Conservation (phyloP, 2,329 filamentous ascomycete genomes). For the Dactylellina leptospora region DNA sequence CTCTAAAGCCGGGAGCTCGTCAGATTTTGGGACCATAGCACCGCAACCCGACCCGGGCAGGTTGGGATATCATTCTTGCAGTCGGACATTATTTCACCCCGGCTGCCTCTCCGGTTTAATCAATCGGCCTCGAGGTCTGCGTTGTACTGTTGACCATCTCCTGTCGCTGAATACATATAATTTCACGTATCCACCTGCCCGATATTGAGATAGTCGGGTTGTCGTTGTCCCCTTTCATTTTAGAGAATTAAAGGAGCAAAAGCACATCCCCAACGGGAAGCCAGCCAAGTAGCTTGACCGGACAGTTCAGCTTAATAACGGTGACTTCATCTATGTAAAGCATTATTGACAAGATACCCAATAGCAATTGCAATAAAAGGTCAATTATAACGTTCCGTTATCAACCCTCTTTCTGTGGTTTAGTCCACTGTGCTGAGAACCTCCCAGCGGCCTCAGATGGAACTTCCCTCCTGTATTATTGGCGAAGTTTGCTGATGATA, state of each 20-base stretch:
- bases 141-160: not conserved
- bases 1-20: constrained; percentile 34
- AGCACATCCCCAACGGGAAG: constrained; percentile 1
- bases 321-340: constrained; percentile 6
- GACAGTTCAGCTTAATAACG: constrained; percentile 17
- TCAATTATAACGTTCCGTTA: not conserved
- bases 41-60: not conserved
- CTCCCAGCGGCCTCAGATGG: constrained; percentile 9
- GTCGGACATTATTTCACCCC: constrained; percentile 25
- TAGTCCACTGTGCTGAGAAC: constrained; percentile 18
- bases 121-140: constrained; percentile 1
- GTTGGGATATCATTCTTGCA: not conserved
- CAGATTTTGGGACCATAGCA: not conserved
- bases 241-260: not conserved
- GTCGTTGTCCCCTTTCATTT: constrained; percentile 11
- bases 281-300: not conserved
- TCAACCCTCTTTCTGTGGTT: not conserved
- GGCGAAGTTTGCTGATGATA: no score
- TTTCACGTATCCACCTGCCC: constrained; percentile 40
- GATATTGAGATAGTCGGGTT: constrained; percentile 23
- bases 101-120: constrained; percentile 6
- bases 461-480: not conserved
- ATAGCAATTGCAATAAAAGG: not conserved
- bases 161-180: not conserved
- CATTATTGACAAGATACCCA: not conserved